These are phyloP conservation scores for Apiospora sp. DNA, from an alignment of 2,329 filamentous ascomycete species.

Conservation along the genomic window DNA sequence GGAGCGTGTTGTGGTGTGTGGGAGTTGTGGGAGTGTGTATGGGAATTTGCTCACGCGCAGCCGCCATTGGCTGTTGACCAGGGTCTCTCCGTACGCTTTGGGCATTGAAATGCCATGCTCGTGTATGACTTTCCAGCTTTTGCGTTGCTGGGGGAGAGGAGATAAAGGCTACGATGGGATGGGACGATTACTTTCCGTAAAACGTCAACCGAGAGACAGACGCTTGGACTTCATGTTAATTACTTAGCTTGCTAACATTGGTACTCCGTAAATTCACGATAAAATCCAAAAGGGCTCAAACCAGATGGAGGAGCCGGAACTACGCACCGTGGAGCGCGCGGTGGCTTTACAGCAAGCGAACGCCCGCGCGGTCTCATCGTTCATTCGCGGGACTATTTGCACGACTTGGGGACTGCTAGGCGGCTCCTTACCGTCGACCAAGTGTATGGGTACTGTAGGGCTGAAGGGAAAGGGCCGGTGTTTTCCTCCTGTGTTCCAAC, in stretches of 20 bases:
- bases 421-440: slow-evolving; percentile 4
- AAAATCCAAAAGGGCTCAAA: background rate
- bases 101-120: background rate
- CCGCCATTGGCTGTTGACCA: background rate
- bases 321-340: slow-evolving; percentile 10
- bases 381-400: slow-evolving; percentile 8
- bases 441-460: background rate
- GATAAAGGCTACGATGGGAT: background rate
- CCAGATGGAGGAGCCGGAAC: background rate
- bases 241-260: background rate
- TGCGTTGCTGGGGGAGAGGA: background rate
- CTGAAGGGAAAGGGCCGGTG: background rate
- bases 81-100: slow-evolving; percentile 1
- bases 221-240: background rate
- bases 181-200: background rate
- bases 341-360: slow-evolving; percentile 10
- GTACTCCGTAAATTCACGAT: background rate
- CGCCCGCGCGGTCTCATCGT: slow-evolving; percentile 15
- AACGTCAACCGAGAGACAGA: background rate
- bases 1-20: slow-evolving; percentile 1
- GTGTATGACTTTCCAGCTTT: background rate
- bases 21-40: background rate
- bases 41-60: background rate
- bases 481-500: background rate
- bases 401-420: background rate